Conservation (phyloP, 495 filamentous ascomycete species). For the Annulohypoxylon nitens region DNA sequence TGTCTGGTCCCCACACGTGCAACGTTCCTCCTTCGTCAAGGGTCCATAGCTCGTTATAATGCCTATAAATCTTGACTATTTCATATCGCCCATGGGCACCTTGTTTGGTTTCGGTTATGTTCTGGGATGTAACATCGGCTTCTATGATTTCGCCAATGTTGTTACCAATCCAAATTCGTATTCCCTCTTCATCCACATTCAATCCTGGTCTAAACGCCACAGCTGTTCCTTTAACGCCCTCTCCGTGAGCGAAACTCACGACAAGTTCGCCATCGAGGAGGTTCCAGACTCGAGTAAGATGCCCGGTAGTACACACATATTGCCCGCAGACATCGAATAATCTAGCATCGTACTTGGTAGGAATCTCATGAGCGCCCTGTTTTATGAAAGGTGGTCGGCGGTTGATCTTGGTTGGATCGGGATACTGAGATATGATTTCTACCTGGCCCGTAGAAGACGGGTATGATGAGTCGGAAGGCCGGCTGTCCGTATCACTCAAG, state of each 20-base stretch:
- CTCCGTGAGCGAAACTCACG: conserved; percentile 83
- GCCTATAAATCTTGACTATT: conserved; percentile 86
- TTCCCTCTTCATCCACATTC: conserved; percentile 81
- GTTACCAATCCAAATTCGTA: conserved; percentile 90
- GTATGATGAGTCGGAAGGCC: conserved; percentile 47
- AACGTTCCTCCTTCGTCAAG: conserved; percentile 91
- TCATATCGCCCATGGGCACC: conserved; percentile 84
- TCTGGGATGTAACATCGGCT: conserved; percentile 79
- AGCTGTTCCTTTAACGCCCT: conserved; percentile 81
- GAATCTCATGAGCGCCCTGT: conserved; percentile 77
- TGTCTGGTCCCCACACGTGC: conserved; percentile 87
- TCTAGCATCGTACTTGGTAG: conserved; percentile 86
- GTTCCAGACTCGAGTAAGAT: conserved; percentile 88
- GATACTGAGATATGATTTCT: conserved; percentile 65
- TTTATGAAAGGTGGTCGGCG: conserved; percentile 82
- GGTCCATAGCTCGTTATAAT: conserved; percentile 93
- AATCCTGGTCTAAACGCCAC: conserved; percentile 85
- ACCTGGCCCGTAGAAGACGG: conserved; percentile 39
- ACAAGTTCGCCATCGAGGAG: conserved; percentile 82
- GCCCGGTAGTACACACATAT: conserved; percentile 86
- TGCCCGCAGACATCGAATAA: conserved; percentile 89
- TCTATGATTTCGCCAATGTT: conserved; percentile 89
- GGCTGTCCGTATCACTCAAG: conserved; percentile 38
- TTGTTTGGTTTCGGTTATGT: conserved; percentile 71
- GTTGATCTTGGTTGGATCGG: conserved; percentile 87